Base-by-base conservation (phyloP, 805 yeast genomes). In the Komagataella kurtzmanii region DNA sequence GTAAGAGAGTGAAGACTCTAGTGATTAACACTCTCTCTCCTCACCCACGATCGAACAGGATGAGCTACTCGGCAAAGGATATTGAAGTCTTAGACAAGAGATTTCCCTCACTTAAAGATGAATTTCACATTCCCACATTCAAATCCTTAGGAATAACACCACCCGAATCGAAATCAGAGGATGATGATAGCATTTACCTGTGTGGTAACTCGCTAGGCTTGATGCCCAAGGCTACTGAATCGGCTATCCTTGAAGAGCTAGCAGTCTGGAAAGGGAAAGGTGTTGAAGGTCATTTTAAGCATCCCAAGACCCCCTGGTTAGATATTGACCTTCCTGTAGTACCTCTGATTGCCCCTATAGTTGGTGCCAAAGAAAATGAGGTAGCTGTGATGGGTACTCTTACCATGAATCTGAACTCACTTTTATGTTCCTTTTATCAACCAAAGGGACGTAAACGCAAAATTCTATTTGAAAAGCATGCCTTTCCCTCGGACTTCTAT, bases 171-270 rank as follows among this genome's bases (percentile, higher is more conserved):
- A 46, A 43, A 2, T 47, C 48, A 8, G 44, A 24, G 14, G 24
- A 23, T 21, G 18, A 23, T 47, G 44, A 12, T 36, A 8, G 44
- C 46, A 17, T 21, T 19, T 91, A 90, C 62, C 70, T 90, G 48
- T 88, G 96, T 66, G 98, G 98, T 2, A 91, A 90, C 69, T 88
- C 96, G n/a, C 76, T 90, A 6, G 98, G 98, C 0, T 68, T 90
- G 54, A 85, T 88, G 90, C 97, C 98, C 0, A 70, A 66, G 50
- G 61, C 70, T 6, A 81, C 90, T 0, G 69, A 77, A 40, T 55
- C 57, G 6, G 85, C 85, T 14, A 69, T 90, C 14, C 65, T 66
- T 49, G 73, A 70, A 45, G 97, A 90, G 64, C 68, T 90, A 49
- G 76, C 80, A 56, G 95, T 93, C 0, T 90, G 98, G 98, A 72